Evolutionary conservation across 805 yeast genomes (phyloP), one percentile per base, ranked within the genome.

Genomic region (Helenozyma baotianmanensis): DNA sequence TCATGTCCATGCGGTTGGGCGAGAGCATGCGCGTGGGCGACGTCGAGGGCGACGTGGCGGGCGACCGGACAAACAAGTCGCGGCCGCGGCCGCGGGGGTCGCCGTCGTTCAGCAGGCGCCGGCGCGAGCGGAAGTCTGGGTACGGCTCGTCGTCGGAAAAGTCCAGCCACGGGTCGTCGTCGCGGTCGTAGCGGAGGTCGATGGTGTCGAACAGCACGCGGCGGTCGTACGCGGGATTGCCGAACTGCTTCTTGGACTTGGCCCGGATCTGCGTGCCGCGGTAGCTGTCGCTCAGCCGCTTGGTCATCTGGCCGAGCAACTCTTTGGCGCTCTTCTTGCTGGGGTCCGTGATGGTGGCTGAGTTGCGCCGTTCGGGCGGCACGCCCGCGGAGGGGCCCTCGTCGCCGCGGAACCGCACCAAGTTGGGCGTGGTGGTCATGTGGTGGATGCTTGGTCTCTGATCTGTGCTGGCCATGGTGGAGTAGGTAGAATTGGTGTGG

Each of bases 121-220:
- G 29, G 27, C 47, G 38, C 12, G 32, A n/a, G 7, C 41, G 29
- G 22, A 36, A 22, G 10, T 31, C 29, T 11, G 27, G 36, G 21
- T 32, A 29, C 13, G 18, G 21, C 25, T 39, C 50, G 14, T 47
- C 48, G 25, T 50, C 49, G 11, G 40, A 45, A 21, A 49, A 51
- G 24, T 45, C 49, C 7, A 27, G 30, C 19, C 5, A 17, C n/a
- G 25, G 29, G 17, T 37, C 19, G n/a, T 35, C 45, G 36, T 45
- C 50, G n/a, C 46, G 54, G 21, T 45, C 47, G 38, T 50, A 58
- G 35, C 53, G 53, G 16, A 64, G 32, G 36, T 74, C 64, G 13
- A 76, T 70, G 12, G 80, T 73, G 50, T 76, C 80, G 45, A 74
- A 76, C 2, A 77, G 68, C 2, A 76, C 78, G 29, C 75, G 51